Evolutionary conservation across 176 grass and related monocot genomes (phyloP), one percentile per base, ranked within the genome.

Genomic region (Eleusine indica): DNA sequence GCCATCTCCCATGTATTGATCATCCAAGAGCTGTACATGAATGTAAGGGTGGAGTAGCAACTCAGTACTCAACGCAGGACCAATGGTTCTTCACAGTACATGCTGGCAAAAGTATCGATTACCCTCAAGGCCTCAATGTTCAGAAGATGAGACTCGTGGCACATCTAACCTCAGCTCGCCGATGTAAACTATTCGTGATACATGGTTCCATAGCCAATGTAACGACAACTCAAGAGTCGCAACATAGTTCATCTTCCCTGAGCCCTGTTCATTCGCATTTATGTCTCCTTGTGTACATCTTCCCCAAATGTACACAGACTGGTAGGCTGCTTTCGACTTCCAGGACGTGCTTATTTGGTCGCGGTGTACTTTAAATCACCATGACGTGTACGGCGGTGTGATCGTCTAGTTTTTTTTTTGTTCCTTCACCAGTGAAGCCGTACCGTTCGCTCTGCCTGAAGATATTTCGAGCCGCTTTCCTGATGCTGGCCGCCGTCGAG

Each of bases 91-190:
- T 70, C 22, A 40, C 17, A 18, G 44, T 67, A 22, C 28, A 42
- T 46, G 18, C 60, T 56, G 60, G 5, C 40, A 10, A 80, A 74
- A 30, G 51, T 49, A 40, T 12, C 1, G 13, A 37, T 72, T 58
- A 82, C 47, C 78, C 71, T 29, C 46, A 29, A 68, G 57, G 53
- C 78, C 71, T 29, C 46, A 29, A 68, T 66, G 53, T 49, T 62
- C 19, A 71, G 76, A 70, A 17, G 56, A 32, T 8, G n/a, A 66
- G 47, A 13, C 3, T 1, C 2, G 46, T 15, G 29, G 41, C 65
- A 47, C 0, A 51, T 1, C 12, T 54, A 46, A 11, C 18, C 32
- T 16, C 64, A 41, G 7, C 10, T 32, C 3, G 30, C 1, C 4
- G 0, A 2, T 8, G 5, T 76, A 71, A 47, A 47, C 2, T 35